Evolutionary conservation across 306 rosid genomes (phyloP).

Genomic region (Datisca glomerata): DNA sequence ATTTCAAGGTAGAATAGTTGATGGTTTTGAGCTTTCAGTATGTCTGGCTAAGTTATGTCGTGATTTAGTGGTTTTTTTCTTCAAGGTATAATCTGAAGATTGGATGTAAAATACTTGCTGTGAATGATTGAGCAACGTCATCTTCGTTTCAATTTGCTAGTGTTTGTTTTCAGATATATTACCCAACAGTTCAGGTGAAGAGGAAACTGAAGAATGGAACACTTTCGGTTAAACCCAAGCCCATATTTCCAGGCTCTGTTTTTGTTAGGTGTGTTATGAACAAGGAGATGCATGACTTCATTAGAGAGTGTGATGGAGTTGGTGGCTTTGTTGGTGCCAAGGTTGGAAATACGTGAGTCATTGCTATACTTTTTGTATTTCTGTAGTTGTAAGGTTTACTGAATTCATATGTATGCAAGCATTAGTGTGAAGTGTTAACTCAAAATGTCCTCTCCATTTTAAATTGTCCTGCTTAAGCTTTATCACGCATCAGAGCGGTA

Average conservation of each 20-base stretch:
- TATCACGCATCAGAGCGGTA: too few species aligned
- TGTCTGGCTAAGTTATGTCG: background rate
- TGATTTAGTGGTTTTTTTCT: too few species aligned
- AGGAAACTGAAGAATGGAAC: slow-evolving; percentile 62
- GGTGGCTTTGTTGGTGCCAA: slow-evolving; percentile 76
- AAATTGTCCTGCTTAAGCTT: too few species aligned
- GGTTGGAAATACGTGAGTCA: slow-evolving; percentile 84
- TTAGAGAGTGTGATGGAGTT: slow-evolving; percentile 60
- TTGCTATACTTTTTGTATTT: background rate
- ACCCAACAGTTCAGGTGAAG: slow-evolving; percentile 56
- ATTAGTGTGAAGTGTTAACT: too few species aligned
- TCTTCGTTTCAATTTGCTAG: slow-evolving; percentile 2
- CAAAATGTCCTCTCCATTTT: too few species aligned
- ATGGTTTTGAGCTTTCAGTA: background rate
- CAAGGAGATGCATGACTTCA: slow-evolving; percentile 74
- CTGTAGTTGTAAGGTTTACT: too few species aligned
- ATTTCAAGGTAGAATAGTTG: slow-evolving; percentile 70
- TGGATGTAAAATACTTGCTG: too few species aligned
- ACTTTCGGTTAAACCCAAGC: slow-evolving; percentile 41
- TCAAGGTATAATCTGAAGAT: slow-evolving; percentile 1
- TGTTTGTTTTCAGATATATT: slow-evolving; percentile 54
- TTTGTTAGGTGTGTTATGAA: slow-evolving; percentile 66
- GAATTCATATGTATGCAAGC: too few species aligned
- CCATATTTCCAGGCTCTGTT: slow-evolving; percentile 65
- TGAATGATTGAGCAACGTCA: too few species aligned